These are phyloP conservation scores for Pinus tabuliformis DNA, from an alignment of 75 land plant species.

Conservation along the genomic window DNA sequence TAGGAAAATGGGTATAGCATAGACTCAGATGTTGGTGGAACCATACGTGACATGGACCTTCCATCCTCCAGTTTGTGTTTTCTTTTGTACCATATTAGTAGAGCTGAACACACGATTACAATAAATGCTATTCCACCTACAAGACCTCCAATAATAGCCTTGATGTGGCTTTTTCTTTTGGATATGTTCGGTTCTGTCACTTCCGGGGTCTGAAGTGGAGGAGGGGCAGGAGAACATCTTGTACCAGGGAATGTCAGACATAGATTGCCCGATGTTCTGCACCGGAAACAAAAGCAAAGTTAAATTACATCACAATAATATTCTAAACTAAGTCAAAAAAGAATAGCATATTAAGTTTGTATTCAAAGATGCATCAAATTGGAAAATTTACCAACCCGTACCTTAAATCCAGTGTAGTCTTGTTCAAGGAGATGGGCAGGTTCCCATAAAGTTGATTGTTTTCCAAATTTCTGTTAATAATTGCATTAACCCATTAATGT, in stretches of 20 bases:
- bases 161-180: constrained; percentile 17
- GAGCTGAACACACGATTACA: constrained; percentile 10
- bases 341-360: neutral
- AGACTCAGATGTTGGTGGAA: neutral
- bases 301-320: no score
- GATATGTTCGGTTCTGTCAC: constrained; percentile 24
- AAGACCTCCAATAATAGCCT: constrained; percentile 32
- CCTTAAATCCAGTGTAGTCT: constrained; percentile 48
- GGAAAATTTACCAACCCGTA: constrained; percentile 11
- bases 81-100: constrained; percentile 20
- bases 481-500: neutral
- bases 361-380: neutral
- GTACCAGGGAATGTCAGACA: constrained; percentile 41
- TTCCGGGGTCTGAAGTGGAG: constrained; percentile 38
- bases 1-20: neutral
- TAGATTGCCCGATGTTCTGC: constrained; percentile 63
- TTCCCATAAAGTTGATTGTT: constrained; percentile 65
- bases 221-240: constrained; percentile 26
- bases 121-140: constrained; percentile 27
- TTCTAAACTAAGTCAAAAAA: no score
- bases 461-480: constrained; percentile 55
- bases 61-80: constrained; percentile 17
- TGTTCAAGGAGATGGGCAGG: constrained; percentile 48
- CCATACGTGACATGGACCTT: constrained; percentile 7
- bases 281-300: neutral